Percentiles rank a stretch among this genome's conserved stretches.
Conservation (phyloP, 1,284 basidiomycete genomes). For the Ceratobasidium sp. region DNA sequence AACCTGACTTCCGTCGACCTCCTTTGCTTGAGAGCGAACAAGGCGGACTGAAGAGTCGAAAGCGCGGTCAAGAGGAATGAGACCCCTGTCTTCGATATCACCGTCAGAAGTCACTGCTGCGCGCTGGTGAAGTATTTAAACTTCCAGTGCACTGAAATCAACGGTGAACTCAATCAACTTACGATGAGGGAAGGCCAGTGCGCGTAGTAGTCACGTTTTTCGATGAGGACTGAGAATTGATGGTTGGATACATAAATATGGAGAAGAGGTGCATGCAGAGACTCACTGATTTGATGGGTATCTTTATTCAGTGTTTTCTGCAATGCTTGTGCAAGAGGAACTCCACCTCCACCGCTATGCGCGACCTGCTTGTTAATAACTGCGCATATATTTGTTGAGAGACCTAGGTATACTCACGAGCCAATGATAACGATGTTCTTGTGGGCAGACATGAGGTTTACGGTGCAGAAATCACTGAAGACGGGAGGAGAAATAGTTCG, state of each 20-base stretch:
- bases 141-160: neutral
- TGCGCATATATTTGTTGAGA: neutral
- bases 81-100: slow-evolving; percentile 55
- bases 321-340: neutral
- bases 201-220: slow-evolving; percentile 31
- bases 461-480: neutral
- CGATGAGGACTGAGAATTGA: slow-evolving; percentile 44
- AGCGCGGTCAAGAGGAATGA: slow-evolving; percentile 58
- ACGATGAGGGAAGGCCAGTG: slow-evolving; percentile 33
- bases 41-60: slow-evolving; percentile 6
- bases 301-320: slow-evolving; percentile 1
- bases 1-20: slow-evolving; percentile 58
- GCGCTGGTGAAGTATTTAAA: slow-evolving; percentile 50
- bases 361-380: neutral
- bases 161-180: slow-evolving; percentile 24
- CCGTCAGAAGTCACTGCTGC: slow-evolving; percentile 56
- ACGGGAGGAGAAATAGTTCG: too few relatives aligned
- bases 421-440: slow-evolving; percentile 45
- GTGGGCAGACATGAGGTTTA: slow-evolving; percentile 12
- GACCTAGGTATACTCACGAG: neutral
- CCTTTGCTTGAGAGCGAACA: slow-evolving; percentile 48
- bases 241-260: neutral
- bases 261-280: neutral
- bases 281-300: slow-evolving; percentile 31
- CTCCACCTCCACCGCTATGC: slow-evolving; percentile 31